These are phyloP conservation scores for Xylaria palmicola DNA, from an alignment of 495 filamentous ascomycete species.

Conservation along the genomic window DNA sequence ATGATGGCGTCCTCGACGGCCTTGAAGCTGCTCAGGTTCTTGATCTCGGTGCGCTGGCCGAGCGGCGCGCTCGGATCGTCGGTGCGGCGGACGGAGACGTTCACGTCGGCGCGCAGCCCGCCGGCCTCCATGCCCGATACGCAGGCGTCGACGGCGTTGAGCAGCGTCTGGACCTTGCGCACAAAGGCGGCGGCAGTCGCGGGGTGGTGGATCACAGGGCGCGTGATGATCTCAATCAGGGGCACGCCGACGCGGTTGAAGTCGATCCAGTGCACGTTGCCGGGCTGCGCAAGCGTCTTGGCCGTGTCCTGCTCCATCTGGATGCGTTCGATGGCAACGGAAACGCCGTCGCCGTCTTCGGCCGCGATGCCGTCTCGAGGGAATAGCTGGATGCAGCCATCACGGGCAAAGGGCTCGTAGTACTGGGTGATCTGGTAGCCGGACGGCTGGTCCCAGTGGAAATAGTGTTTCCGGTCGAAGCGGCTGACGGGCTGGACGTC, in stretches of 20 bases:
- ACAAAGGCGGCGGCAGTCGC: constrained; percentile 84
- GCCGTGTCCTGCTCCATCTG: constrained; percentile 98
- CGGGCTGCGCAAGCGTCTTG: constrained; percentile 80
- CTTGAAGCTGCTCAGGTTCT: constrained; percentile 93
- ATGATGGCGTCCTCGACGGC: constrained; percentile 91
- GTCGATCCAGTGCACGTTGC: constrained; percentile 75
- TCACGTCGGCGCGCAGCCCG: constrained; percentile 89
- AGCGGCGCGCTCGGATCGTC: constrained; percentile 50
- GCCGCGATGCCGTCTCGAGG: constrained; percentile 76
- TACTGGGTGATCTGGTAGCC: constrained; percentile 99
- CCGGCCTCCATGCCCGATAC: constrained; percentile 90
- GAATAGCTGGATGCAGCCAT: constrained; percentile 69
- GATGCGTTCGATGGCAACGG: constrained; percentile 83
- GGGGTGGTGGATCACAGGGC: constrained; percentile 79
- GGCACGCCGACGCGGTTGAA: constrained; percentile 92
- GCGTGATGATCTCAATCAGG: constrained; percentile 91
- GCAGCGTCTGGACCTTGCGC: constrained; percentile 79
- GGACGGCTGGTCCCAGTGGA: constrained; percentile 94
- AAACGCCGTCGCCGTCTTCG: constrained; percentile 62
- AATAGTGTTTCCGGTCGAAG: constrained; percentile 98
- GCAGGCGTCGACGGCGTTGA: constrained; percentile 79
- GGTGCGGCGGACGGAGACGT: constrained; percentile 75
- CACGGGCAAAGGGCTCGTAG: constrained; percentile 79
- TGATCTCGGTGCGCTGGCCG: constrained; percentile 93
- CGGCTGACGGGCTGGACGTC: constrained; percentile 68